Evolutionary conservation across 306 rosid species (phyloP).

Genomic region (Glycine soja): DNA sequence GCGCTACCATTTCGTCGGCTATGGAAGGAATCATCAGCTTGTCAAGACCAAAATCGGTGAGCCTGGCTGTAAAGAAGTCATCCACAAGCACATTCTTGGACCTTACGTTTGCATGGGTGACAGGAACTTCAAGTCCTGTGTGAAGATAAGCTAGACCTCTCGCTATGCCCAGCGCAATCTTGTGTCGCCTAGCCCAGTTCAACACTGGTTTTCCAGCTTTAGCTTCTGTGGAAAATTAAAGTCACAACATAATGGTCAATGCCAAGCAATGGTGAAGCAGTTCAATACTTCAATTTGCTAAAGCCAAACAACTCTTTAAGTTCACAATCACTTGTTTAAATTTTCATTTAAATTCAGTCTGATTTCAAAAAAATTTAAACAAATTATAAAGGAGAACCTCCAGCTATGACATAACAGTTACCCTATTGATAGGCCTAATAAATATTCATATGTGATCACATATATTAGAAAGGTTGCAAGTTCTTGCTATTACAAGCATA

Average conservation of each 20-base stretch:
- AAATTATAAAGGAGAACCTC: slow-evolving; percentile 12
- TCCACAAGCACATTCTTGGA: slow-evolving; percentile 93
- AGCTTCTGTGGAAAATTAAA: slow-evolving; percentile 61
- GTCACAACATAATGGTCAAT: slow-evolving; percentile 29
- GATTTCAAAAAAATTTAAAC: slow-evolving; percentile 18
- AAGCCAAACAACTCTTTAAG: slow-evolving; percentile 11
- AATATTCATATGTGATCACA: slow-evolving; percentile 1
- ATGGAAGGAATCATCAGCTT: slow-evolving; percentile 82
- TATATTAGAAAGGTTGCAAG: background rate
- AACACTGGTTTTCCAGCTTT: slow-evolving; percentile 88
- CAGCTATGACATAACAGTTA: background rate
- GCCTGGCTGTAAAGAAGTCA: slow-evolving; percentile 80
- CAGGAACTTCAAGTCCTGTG: slow-evolving; percentile 79
- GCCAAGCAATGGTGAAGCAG: background rate
- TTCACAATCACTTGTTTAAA: background rate
- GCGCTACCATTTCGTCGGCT: slow-evolving; percentile 89
- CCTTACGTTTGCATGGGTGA: slow-evolving; percentile 87
- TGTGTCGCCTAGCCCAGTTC: slow-evolving; percentile 97
- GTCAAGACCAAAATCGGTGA: slow-evolving; percentile 84
- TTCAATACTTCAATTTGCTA: background rate
- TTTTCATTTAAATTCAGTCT: slow-evolving; percentile 10
- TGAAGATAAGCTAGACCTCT: slow-evolving; percentile 93
- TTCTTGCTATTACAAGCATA: background rate
- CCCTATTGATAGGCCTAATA: background rate
- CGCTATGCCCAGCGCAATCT: slow-evolving; percentile 88